A percentile compares a stretch with the other conserved stretches of the same genome.
Evolutionary conservation across 106 monocot species (phyloP).

Genomic region (Xerophyta viscosa): DNA sequence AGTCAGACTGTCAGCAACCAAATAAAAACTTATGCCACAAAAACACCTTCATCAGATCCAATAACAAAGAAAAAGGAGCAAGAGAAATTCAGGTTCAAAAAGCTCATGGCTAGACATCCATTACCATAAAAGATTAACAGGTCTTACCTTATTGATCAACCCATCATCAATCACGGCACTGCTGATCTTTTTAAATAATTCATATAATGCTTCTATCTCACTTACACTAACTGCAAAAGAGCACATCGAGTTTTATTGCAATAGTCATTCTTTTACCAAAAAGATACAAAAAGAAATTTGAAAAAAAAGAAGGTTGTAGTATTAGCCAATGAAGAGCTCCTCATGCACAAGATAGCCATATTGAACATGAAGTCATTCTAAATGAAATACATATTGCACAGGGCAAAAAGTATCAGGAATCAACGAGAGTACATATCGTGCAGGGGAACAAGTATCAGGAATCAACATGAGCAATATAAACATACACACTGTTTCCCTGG

Average conservation of each 20-base stretch:
- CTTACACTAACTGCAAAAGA: slow-evolving; percentile 64
- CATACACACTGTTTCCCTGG: slow-evolving; percentile 68
- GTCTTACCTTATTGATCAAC: slow-evolving; percentile 73
- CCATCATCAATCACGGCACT: slow-evolving; percentile 89
- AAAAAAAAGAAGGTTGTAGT: neutral
- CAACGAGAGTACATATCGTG: too few species aligned
- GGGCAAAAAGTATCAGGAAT: too few species aligned
- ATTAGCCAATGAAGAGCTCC: neutral
- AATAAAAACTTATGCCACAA: neutral
- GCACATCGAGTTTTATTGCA: neutral
- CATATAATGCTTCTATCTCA: slow-evolving; percentile 82
- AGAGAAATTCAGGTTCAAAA: too few species aligned
- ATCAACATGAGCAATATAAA: too few species aligned
- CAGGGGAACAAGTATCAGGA: too few species aligned
- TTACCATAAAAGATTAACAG: too few species aligned
- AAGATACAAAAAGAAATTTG: too few species aligned
- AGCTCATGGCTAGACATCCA: too few species aligned
- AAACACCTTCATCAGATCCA: too few species aligned
- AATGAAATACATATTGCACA: too few species aligned
- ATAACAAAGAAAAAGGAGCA: too few species aligned
- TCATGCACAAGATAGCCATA: neutral
- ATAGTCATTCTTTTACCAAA: neutral
- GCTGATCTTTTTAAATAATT: slow-evolving; percentile 83
- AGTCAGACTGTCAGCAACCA: neutral
- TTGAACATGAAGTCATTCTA: too few species aligned